Base-by-base conservation (phyloP, 495 filamentous ascomycete genomes). In the Filosporella fistucella region DNA sequence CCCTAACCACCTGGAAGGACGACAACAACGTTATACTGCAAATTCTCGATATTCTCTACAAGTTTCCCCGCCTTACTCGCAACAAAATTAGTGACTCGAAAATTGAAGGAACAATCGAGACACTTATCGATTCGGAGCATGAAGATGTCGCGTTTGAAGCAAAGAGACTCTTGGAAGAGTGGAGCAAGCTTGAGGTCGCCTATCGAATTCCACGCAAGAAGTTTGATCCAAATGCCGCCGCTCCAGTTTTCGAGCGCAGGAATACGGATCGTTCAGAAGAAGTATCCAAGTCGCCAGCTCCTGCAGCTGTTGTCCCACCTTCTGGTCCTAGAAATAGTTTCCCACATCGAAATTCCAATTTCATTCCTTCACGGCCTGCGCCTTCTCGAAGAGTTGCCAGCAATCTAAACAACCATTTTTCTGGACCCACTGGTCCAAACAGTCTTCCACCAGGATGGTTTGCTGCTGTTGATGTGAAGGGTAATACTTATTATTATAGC, bases 11-110 rank as follows among this genome's bases (percentile, higher is more conserved):
- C 39, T 97, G 88, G 76, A 85, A 83, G 50, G 88, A 93, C 17
- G 93, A 97, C 61, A 72, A 78, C 66, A 95, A 95, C 50, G 80
- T 97, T 26, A 76, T 93, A 22, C 68, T 95, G 47, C 94, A 95
- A 66, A 81, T 95, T 30, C 73, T 99, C 48, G 84, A 94, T 57
- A 91, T 97, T 29, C 77, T 99, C 24, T 81, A 90, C 60, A 82
- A 82, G 29, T 86, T 96, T 49, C 93, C 94, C 5, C 84, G 91
- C 16, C 73, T 97, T 21, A 96, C 93, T 8, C 86, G 87, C 41
- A 99, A 99, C 69, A 99, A 97, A 66, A 96, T 99, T 48, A 83
- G 85, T 47, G 89, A 95, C 57, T 96, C 93, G 3, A 95, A 96
- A 59, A 95, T 99, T 49, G 93, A 99, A 62, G 75, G 79, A 3